These are phyloP conservation scores for Cicer yamashitae DNA, from an alignment of 306 rosid species.

Conservation along the genomic window DNA sequence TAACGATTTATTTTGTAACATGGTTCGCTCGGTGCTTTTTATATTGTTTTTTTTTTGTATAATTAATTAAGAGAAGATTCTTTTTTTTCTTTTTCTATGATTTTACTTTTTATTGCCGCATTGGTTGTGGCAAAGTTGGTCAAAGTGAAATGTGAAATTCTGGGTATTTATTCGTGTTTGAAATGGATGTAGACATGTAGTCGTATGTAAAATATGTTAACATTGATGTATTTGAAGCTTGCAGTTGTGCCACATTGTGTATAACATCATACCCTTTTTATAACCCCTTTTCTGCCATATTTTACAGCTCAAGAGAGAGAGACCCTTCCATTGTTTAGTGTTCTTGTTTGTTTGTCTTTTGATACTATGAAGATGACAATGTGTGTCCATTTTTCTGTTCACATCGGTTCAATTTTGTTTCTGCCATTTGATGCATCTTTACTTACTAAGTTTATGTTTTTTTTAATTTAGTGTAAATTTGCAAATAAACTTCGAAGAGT, in stretches of 20 bases:
- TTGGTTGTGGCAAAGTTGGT: slow-evolving; percentile 38
- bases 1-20: neutral
- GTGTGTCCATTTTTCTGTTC: slow-evolving; percentile 14
- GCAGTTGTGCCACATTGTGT: slow-evolving; percentile 45
- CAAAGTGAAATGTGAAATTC: slow-evolving; percentile 20
- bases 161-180: slow-evolving; percentile 32
- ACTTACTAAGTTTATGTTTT: neutral
- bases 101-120: slow-evolving; percentile 9
- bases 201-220: slow-evolving; percentile 26
- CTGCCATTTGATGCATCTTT: slow-evolving; percentile 15
- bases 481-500: neutral
- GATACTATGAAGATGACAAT: slow-evolving; percentile 4
- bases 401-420: slow-evolving; percentile 7
- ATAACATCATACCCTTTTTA: slow-evolving; percentile 34
- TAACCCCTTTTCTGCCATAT: slow-evolving; percentile 25
- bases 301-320: slow-evolving; percentile 14
- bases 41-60: neutral
- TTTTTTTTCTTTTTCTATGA: neutral
- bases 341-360: slow-evolving; percentile 30
- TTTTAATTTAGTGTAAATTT: slow-evolving; percentile 19
- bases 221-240: slow-evolving; percentile 17
- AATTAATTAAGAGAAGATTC: neutral
- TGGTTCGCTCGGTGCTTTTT: slow-evolving; percentile 18
- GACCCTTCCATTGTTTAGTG: slow-evolving; percentile 20
- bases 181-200: slow-evolving; percentile 28